phyloP scores from a whole-genome alignment of 106 monocot genomes.

The Dendrobium chrysotoxum region DNA sequence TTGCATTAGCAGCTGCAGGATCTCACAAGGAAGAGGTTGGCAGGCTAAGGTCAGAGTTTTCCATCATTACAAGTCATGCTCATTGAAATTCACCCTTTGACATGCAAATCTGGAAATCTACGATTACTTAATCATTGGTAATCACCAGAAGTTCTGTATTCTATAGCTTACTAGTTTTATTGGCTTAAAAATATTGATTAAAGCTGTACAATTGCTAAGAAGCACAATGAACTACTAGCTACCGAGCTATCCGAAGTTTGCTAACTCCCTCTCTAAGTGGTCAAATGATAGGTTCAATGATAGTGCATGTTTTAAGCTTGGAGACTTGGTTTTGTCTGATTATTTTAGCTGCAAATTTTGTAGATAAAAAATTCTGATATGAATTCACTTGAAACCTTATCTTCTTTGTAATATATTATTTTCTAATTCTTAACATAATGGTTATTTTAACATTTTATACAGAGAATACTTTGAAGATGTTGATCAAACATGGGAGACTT shows the following conservation, averaged over 20 bases:
- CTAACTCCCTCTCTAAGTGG: not conserved
- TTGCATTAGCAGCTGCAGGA: constrained; percentile 90
- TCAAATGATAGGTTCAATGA: not conserved
- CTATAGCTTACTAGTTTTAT: not conserved
- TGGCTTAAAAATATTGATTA: not conserved
- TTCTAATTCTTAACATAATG: not conserved
- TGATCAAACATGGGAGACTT: constrained; percentile 94
- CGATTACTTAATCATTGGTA: not conserved
- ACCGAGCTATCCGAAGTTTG: not conserved
- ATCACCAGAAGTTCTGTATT: not conserved
- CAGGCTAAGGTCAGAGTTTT: constrained; percentile 63
- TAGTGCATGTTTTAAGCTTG: not conserved
- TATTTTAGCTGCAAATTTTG: not conserved
- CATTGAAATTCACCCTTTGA: constrained; percentile 1
- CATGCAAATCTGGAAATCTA: not conserved
- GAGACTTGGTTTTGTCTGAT: not conserved
- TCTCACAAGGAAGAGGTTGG: constrained; percentile 98
- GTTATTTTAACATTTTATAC: constrained; percentile 12
- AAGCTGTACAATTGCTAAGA: not conserved
- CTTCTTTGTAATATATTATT: not conserved
- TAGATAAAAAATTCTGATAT: not conserved
- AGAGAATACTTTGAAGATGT: constrained; percentile 99
- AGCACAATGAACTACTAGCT: not conserved
- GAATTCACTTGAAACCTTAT: not conserved
- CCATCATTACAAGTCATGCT: not conserved